Percentiles rank a stretch among this genome's conserved stretches.
These are phyloP conservation scores for Hanseniaspora gamundiae DNA, from an alignment of 1,139 yeast genomes.

Conservation along the genomic window DNA sequence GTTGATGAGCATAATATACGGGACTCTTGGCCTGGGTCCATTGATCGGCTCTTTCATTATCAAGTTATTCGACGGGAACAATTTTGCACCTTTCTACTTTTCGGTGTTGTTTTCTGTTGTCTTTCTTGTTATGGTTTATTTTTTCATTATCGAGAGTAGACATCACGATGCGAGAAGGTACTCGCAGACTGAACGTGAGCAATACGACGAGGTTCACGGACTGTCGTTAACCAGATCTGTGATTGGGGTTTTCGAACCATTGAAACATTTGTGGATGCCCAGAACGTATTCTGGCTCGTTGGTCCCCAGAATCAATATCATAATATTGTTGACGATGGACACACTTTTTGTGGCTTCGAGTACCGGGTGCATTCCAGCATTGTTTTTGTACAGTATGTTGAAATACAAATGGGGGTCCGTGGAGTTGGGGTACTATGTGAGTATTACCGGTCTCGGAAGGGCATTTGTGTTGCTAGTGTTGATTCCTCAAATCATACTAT, in stretches of 20 bases:
- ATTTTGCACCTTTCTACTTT: slow-evolving; percentile 13
- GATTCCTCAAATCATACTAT: slow-evolving; percentile 29
- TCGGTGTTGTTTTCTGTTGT: slow-evolving; percentile 9
- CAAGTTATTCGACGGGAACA: slow-evolving; percentile 13
- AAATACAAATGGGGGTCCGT: slow-evolving; percentile 42
- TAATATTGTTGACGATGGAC: slow-evolving; percentile 30
- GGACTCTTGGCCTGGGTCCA: slow-evolving; percentile 47
- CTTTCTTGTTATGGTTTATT: slow-evolving; percentile 21
- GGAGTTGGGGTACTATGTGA: slow-evolving; percentile 42
- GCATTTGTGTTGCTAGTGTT: slow-evolving; percentile 29
- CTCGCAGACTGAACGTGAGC: slow-evolving; percentile 24
- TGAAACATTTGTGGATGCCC: slow-evolving; percentile 25
- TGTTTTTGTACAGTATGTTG: slow-evolving; percentile 41
- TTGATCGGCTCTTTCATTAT: slow-evolving; percentile 33
- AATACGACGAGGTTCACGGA: neutral
- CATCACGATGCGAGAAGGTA: slow-evolving; percentile 34
- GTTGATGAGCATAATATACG: slow-evolving; percentile 37
- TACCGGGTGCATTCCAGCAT: slow-evolving; percentile 30
- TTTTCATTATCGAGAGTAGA: slow-evolving; percentile 42
- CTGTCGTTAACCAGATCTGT: slow-evolving; percentile 1
- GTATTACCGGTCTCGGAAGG: slow-evolving; percentile 35
- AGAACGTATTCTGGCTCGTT: slow-evolving; percentile 23
- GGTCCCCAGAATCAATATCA: slow-evolving; percentile 28
- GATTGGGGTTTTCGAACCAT: slow-evolving; percentile 10
- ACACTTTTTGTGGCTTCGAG: slow-evolving; percentile 22